A percentile compares a stretch with the other conserved stretches of the same genome.
Conservation (phyloP, 495 filamentous ascomycete genomes). For the Lichenothelia convexa region DNA sequence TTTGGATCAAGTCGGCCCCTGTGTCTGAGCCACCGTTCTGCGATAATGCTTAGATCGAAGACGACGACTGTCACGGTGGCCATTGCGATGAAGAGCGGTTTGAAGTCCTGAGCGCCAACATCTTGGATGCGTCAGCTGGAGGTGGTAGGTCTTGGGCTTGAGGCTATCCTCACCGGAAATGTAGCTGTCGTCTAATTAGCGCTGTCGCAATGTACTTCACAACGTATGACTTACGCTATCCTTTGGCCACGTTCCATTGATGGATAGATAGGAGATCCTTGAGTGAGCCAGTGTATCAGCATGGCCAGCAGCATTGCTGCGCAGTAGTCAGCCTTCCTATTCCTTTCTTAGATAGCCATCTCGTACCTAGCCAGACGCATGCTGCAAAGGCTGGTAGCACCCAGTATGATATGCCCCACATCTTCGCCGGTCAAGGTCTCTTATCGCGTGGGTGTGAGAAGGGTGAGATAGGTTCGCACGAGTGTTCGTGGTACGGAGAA, state of each 20-base stretch:
- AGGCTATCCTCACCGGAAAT: neutral
- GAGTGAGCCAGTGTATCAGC: conserved; percentile 48
- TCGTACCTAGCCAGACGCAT: conserved; percentile 59
- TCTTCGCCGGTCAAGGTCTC: conserved; percentile 5
- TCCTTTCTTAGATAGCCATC: too few species aligned
- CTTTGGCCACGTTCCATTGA: conserved; percentile 46
- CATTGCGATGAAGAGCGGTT: conserved; percentile 78
- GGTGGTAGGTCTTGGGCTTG: neutral
- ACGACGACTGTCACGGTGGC: conserved; percentile 63
- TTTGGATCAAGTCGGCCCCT: conserved; percentile 53
- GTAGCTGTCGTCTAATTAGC: too few species aligned
- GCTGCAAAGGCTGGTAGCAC: conserved; percentile 66
- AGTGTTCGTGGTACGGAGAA: too few species aligned
- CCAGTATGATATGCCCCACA: conserved; percentile 38
- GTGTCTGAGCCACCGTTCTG: conserved; percentile 73
- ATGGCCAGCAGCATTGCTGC: conserved; percentile 48
- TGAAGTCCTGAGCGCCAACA: conserved; percentile 52
- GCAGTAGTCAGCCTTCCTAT: conserved; percentile 1
- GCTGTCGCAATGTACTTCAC: too few species aligned
- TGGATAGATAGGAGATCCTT: conserved; percentile 40
- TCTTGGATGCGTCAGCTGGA: conserved; percentile 27
- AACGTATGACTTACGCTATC: conserved; percentile 68
- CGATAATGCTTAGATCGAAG: conserved; percentile 61
- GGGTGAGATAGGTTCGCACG: too few species aligned
- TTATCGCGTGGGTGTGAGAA: too few species aligned